Percentiles rank a stretch among this genome's conserved stretches.
These are phyloP conservation scores for Zalaria sp. DNA, from an alignment of 2,329 filamentous ascomycete genomes.

Conservation along the genomic window DNA sequence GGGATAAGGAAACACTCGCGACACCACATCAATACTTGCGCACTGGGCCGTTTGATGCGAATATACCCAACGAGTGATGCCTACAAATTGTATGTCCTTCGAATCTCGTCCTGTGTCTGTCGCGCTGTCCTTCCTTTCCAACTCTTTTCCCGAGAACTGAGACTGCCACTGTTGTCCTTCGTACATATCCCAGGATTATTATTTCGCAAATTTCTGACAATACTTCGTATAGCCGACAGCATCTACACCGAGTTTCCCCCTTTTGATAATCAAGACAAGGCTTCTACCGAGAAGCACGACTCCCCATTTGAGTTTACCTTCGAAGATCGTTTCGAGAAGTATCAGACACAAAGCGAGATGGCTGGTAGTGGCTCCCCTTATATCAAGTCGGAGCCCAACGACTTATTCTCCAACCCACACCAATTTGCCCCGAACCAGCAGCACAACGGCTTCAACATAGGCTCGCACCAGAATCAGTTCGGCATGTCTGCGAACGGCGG, in stretches of 20 bases:
- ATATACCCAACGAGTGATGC: too few species aligned
- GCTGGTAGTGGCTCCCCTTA: conserved; percentile 43
- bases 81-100: too few species aligned
- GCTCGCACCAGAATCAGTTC: conserved; percentile 10
- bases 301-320: conserved; percentile 19
- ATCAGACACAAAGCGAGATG: conserved; percentile 25
- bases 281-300: conserved; percentile 16
- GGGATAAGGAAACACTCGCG: too few species aligned
- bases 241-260: conserved; percentile 19
- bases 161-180: too few species aligned
- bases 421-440: conserved; percentile 13
- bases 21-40: too few species aligned
- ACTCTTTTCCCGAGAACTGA: too few species aligned
- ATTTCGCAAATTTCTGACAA: too few species aligned
- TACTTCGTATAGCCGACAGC: conserved; percentile 6
- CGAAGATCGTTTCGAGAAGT: conserved; percentile 13
- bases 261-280: conserved; percentile 14
- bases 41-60: too few species aligned
- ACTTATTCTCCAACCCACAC: conserved; percentile 40
- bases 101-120: too few species aligned
- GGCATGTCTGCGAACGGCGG: conserved; percentile 2
- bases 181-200: too few species aligned
- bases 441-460: conserved; percentile 6
- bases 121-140: too few species aligned
- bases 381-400: conserved; percentile 56